Evolutionary conservation across 208 protist genomes (phyloP), one percentile per base, ranked within the genome.

Genomic region (Phytomonas sp.): DNA sequence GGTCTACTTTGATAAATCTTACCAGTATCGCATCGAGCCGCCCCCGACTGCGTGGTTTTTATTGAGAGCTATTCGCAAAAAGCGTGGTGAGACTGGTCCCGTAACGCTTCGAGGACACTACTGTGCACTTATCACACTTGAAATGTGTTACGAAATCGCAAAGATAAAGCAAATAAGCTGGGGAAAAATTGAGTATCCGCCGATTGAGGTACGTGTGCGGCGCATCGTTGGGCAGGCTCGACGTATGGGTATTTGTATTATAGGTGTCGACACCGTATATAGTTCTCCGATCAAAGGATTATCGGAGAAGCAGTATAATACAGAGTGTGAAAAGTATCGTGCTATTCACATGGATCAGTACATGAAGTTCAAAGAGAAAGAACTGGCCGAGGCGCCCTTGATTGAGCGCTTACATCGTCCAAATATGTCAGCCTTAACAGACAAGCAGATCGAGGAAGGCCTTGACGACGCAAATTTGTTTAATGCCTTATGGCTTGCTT

Each of bases 1-100:
- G 71, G 88, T 96, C 26, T 95, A 93, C 82, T 92, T 95, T 81
- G 91, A 96, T 73, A 96, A 96, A 70, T 91, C 91, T 15, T 96
- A 95, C 75, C 62, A 75, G 37, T 96, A 88, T 73, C 75, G 80
- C 37, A 89, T 95, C 67, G 88, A 95, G 80, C 91, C 91, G 20
- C 91, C 89, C 37, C 87, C 91, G 28, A 94, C 89, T 40, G 81
- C 87, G 70, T 96, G 89, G 89, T 93, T 95, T 53, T 72, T 96
- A 36, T 61, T 93, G 32, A 86, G 88, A 2, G 80, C 86, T 32
- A 70, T 91, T 36, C 84, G 85, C 61, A 93, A 89, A 74, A 95
- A 94, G 77, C 83, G 91, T 46, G 80, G 87, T 20, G 87, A 93
- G 72, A 93, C 85, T 9, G 88, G 90, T 13, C 72, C 82, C 8